These are phyloP conservation scores for Saccharomycopsis malanga DNA, from an alignment of 805 yeast species.

Conservation along the genomic window DNA sequence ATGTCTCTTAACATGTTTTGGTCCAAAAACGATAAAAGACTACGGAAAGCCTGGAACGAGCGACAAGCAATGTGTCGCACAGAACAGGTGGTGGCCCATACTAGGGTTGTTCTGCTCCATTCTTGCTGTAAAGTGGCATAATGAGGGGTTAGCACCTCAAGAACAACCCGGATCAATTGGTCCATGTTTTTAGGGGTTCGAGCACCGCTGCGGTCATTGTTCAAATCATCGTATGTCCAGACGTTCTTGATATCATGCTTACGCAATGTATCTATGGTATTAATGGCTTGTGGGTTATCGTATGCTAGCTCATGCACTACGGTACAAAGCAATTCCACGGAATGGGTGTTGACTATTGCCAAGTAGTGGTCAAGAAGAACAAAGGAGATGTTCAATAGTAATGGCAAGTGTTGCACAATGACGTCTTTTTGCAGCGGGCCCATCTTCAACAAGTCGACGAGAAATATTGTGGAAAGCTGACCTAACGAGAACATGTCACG, in stretches of 20 bases:
- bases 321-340: conserved; percentile 66
- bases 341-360: conserved; percentile 76
- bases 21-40: conserved; percentile 73
- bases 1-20: conserved; percentile 86
- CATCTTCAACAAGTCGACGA: conserved; percentile 70
- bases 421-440: conserved; percentile 45
- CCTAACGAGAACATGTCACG: conserved; percentile 79
- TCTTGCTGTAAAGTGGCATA: conserved; percentile 55
- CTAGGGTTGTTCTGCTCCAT: conserved; percentile 78
- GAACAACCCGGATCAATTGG: conserved; percentile 51
- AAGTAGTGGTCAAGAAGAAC: conserved; percentile 85
- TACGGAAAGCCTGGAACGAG: conserved; percentile 87
- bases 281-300: conserved; percentile 45
- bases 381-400: conserved; percentile 70
- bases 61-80: conserved; percentile 96
- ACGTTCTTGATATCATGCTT: conserved; percentile 40
- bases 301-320: conserved; percentile 56
- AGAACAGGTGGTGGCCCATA: conserved; percentile 97
- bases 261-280: conserved; percentile 52
- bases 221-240: conserved; percentile 86
- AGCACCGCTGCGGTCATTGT: conserved; percentile 69
- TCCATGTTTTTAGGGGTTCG: conserved; percentile 87
- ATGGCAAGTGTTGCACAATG: conserved; percentile 53
- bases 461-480: conserved; percentile 75
- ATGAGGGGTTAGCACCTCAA: conserved; percentile 46